These are phyloP conservation scores for Earliella scabrosa DNA, from an alignment of 1,284 basidiomycete species.

Conservation along the genomic window DNA sequence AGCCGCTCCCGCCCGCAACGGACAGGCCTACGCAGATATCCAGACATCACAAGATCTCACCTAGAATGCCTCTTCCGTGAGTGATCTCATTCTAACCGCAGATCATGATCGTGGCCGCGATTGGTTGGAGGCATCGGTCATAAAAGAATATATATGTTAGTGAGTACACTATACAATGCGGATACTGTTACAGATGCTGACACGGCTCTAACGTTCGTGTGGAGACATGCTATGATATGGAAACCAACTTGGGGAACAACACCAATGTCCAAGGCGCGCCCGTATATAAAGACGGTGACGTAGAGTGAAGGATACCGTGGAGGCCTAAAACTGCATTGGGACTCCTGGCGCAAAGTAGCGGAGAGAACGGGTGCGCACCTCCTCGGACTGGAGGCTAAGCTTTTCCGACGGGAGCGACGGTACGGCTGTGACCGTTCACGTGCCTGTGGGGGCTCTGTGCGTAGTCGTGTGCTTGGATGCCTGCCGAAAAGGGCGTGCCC, in stretches of 20 bases:
- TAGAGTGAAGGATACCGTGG: no score
- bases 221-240: background rate
- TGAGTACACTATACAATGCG: background rate
- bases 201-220: conserved; percentile 5
- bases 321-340: no score
- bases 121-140: no score
- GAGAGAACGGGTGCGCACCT: no score
- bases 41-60: no score
- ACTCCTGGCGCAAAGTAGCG: no score
- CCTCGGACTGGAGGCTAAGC: background rate
- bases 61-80: no score
- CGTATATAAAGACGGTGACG: background rate
- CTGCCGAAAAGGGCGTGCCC: no score
- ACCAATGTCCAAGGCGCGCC: background rate
- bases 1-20: no score
- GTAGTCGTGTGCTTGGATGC: conserved; percentile 35
- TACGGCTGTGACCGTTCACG: conserved; percentile 13
- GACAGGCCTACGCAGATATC: no score
- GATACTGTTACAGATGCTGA: conserved; percentile 1
- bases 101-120: no score
- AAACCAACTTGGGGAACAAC: background rate
- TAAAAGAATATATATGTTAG: background rate
- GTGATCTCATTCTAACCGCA: no score
- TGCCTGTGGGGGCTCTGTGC: conserved; percentile 27
- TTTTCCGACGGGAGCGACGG: conserved; percentile 19